These are phyloP conservation scores for Blastobotrys raffinosifermentans DNA, from an alignment of 1,139 yeast species.

Conservation along the genomic window DNA sequence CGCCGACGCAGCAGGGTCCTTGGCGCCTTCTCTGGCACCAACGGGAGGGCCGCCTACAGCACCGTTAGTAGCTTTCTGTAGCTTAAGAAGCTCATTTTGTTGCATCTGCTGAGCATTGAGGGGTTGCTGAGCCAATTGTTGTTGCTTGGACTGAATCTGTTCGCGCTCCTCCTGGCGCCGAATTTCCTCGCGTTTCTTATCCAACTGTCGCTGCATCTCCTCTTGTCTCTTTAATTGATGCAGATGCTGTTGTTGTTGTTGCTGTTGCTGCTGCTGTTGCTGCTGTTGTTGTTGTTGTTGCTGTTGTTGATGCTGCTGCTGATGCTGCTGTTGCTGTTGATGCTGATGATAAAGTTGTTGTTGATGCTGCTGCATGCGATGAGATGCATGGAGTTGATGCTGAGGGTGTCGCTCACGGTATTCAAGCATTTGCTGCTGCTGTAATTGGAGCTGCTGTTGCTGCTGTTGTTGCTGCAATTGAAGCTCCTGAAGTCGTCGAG, in stretches of 20 bases:
- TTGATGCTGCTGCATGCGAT: slow-evolving; percentile 15
- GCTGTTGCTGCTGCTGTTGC: slow-evolving; percentile 14
- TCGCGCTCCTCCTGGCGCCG: slow-evolving; percentile 15
- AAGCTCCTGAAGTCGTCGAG: slow-evolving; percentile 8
- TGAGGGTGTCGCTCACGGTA: slow-evolving; percentile 12
- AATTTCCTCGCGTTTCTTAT: slow-evolving; percentile 12
- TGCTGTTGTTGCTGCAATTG: slow-evolving; percentile 22
- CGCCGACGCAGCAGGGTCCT: slow-evolving; percentile 36
- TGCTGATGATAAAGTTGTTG: slow-evolving; percentile 12
- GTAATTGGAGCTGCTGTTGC: slow-evolving; percentile 19
- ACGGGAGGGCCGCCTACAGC: slow-evolving; percentile 25
- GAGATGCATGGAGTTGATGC: slow-evolving; percentile 10
- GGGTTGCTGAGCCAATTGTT: slow-evolving; percentile 9
- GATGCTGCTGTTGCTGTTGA: slow-evolving; percentile 10
- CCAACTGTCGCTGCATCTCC: slow-evolving; percentile 14
- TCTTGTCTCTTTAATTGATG: slow-evolving; percentile 14
- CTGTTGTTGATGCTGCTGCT: slow-evolving; percentile 14
- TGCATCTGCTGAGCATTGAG: slow-evolving; percentile 15
- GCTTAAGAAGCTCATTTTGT: slow-evolving; percentile 27
- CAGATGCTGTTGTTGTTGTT: slow-evolving; percentile 17
- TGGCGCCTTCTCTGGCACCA: slow-evolving; percentile 27
- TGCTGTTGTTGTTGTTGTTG: slow-evolving; percentile 17
- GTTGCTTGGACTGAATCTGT: slow-evolving; percentile 15
- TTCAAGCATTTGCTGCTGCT: slow-evolving; percentile 9
- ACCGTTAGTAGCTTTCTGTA: slow-evolving; percentile 30